Percentiles rank a stretch among this genome's conserved stretches.
These are phyloP conservation scores for Trypanosoma conorhini DNA, from an alignment of 208 protist species.

Conservation along the genomic window DNA sequence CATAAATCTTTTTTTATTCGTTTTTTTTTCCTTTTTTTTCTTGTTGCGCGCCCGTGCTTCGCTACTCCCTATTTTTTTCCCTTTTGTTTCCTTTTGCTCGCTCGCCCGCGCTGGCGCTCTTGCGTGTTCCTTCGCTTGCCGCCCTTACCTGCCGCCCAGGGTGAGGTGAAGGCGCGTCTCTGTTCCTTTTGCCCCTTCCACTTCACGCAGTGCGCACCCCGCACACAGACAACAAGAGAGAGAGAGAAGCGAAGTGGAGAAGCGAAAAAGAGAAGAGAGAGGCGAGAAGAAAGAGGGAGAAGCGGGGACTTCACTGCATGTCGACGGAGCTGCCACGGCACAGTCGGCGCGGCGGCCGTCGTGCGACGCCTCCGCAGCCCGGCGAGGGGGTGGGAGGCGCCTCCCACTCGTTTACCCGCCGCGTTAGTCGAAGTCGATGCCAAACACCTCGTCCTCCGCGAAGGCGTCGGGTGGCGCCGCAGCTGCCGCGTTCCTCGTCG, in stretches of 20 bases:
- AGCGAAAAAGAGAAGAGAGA: background rate
- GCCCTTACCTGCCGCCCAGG: no score
- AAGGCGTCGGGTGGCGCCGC: background rate
- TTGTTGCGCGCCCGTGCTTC: background rate
- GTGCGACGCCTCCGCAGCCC: no score
- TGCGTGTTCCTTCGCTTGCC: no score
- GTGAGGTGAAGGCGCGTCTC: no score
- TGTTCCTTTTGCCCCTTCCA: background rate
- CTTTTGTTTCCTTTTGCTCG: background rate
- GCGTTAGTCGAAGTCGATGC: conserved; percentile 14
- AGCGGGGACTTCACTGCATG: background rate
- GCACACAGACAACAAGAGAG: background rate
- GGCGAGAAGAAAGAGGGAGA: background rate
- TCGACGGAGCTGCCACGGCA: background rate
- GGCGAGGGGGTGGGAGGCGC: background rate
- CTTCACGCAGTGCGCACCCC: background rate
- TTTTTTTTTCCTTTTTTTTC: background rate
- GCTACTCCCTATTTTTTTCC: background rate
- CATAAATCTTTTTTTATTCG: background rate
- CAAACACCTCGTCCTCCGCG: conserved; percentile 11
- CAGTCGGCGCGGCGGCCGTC: background rate
- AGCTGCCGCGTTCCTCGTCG: background rate
- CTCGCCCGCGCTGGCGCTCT: background rate
- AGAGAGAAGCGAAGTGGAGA: background rate
- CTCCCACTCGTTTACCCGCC: background rate